A percentile compares a stretch with the other conserved stretches of the same genome.
Evolutionary conservation across 2,329 filamentous ascomycete genomes (phyloP).

Genomic region (Fusarium tupiense): DNA sequence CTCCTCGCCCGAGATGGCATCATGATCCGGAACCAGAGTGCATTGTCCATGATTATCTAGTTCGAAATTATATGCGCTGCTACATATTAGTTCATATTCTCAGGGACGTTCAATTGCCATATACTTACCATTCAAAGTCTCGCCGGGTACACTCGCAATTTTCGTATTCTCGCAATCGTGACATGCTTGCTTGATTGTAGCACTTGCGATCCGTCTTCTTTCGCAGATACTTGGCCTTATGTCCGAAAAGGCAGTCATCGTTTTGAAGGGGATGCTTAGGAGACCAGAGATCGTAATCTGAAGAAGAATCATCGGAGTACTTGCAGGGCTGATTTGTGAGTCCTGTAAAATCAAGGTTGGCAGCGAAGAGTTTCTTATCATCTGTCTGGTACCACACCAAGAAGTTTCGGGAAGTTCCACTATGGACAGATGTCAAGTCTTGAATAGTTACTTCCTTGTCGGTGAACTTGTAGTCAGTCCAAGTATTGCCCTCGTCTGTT

Average conservation of each 20-base stretch:
- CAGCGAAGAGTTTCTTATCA: conserved; percentile 70
- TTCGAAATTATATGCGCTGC: conserved; percentile 94
- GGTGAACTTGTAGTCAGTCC: conserved; percentile 79
- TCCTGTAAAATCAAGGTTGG: conserved; percentile 90
- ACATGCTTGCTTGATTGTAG: conserved; percentile 80
- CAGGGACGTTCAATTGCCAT: not conserved
- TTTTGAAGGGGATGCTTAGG: conserved; percentile 83
- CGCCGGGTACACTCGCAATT: conserved; percentile 86
- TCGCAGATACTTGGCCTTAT: conserved; percentile 87
- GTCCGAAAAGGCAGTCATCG: conserved; percentile 90
- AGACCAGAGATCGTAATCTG: conserved; percentile 87
- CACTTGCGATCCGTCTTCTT: conserved; percentile 84
- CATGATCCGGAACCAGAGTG: conserved; percentile 76
- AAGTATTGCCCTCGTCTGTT: conserved; percentile 81
- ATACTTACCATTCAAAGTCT: conserved; percentile 89
- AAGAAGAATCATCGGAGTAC: conserved; percentile 65
- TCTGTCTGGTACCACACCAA: conserved; percentile 80
- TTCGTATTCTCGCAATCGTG: conserved; percentile 74
- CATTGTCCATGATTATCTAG: conserved; percentile 81
- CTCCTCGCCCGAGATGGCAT: conserved; percentile 62
- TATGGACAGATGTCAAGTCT: conserved; percentile 88
- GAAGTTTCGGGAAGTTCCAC: conserved; percentile 91
- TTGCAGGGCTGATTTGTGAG: conserved; percentile 79
- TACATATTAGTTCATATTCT: conserved; percentile 17
- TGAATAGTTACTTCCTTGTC: conserved; percentile 76